Percentiles rank a stretch among this genome's conserved stretches.
These are phyloP conservation scores for Ilex paraguariensis DNA, from an alignment of 305 asterid genomes.

Conservation along the genomic window DNA sequence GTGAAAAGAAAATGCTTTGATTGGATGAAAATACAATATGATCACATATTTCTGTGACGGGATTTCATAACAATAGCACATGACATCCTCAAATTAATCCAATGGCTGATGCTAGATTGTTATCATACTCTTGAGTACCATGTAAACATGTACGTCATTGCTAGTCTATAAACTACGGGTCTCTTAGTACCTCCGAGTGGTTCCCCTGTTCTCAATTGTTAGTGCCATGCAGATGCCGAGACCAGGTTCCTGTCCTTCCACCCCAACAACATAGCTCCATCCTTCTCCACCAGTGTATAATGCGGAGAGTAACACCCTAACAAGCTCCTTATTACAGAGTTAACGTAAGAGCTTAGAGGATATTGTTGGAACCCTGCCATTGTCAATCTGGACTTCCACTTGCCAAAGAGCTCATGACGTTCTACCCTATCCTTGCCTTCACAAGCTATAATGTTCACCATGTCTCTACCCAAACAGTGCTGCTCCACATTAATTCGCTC, in stretches of 20 bases:
- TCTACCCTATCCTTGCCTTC: conserved; percentile 80
- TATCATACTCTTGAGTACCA: no score
- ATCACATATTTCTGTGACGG: no score
- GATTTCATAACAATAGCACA: no score
- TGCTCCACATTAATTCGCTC: conserved; percentile 72
- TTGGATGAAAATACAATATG: no score
- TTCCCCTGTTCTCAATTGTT: conserved; percentile 25
- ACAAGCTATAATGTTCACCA: conserved; percentile 77
- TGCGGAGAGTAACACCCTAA: conserved; percentile 58
- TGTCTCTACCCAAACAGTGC: conserved; percentile 71
- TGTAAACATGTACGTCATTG: no score
- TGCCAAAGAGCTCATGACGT: conserved; percentile 73
- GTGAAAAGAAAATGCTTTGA: no score
- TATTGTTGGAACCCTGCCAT: conserved; percentile 79
- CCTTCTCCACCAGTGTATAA: conserved; percentile 60
- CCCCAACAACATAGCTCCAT: conserved; percentile 70
- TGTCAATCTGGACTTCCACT: conserved; percentile 62
- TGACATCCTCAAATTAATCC: no score
- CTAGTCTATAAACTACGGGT: no score
- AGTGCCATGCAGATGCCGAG: conserved; percentile 86
- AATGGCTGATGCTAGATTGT: no score
- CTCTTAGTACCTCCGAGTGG: no score
- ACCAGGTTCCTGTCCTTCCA: conserved; percentile 74
- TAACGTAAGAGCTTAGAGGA: conserved; percentile 59
- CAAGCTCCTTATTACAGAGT: conserved; percentile 55